These are phyloP conservation scores for Zelopaecilomyces penicillatus DNA, from an alignment of 2,329 filamentous ascomycete genomes.

Conservation along the genomic window DNA sequence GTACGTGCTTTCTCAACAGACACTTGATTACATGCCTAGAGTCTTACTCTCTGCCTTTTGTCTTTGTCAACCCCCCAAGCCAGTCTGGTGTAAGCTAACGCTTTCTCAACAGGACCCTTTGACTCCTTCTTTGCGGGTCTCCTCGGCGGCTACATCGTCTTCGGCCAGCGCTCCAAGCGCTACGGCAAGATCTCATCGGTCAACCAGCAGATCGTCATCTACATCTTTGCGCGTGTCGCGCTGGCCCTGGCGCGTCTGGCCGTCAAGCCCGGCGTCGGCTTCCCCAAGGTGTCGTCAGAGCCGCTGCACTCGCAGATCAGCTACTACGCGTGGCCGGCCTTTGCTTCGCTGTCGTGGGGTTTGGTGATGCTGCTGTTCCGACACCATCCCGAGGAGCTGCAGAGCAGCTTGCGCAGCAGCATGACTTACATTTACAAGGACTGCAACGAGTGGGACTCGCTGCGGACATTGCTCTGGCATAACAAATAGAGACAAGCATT, in stretches of 20 bases:
- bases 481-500: slow-evolving; percentile 48
- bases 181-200: slow-evolving; percentile 66
- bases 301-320: slow-evolving; percentile 42
- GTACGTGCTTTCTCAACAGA: slow-evolving; percentile 15
- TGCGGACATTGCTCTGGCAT: slow-evolving; percentile 78
- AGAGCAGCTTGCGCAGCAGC: slow-evolving; percentile 83
- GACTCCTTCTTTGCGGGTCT: slow-evolving; percentile 84
- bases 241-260: slow-evolving; percentile 77
- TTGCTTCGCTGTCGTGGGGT: slow-evolving; percentile 86
- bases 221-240: slow-evolving; percentile 87
- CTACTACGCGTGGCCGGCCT: slow-evolving; percentile 80
- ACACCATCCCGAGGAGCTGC: slow-evolving; percentile 83
- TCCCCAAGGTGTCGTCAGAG: slow-evolving; percentile 43
- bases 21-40: background rate
- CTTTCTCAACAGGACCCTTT: slow-evolving; percentile 46
- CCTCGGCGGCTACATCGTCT: slow-evolving; percentile 85
- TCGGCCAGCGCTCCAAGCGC: slow-evolving; percentile 59
- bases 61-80: background rate
- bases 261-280: slow-evolving; percentile 53
- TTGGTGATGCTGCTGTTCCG: slow-evolving; percentile 93
- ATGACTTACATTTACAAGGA: slow-evolving; percentile 97
- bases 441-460: slow-evolving; percentile 79
- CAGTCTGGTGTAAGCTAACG: background rate
- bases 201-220: slow-evolving; percentile 96
- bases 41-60: background rate